Evolutionary conservation across 768 basidiomycete genomes (phyloP), one percentile per base, ranked within the genome.

Genomic region (Phaffia australis): DNA sequence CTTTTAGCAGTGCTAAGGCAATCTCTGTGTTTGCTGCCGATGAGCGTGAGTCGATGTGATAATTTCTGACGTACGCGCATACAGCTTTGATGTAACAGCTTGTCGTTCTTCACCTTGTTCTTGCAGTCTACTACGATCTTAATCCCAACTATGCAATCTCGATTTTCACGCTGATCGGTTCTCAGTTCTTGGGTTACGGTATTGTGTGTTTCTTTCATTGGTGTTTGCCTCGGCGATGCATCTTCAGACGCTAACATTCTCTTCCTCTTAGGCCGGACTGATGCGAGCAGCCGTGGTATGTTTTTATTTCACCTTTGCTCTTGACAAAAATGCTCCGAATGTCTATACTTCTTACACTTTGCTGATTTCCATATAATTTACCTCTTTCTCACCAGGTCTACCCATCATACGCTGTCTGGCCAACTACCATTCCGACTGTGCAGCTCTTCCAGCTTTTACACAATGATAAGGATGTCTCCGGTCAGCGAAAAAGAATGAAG

Each of bases 1-100:
- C 76, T 48, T 72, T 74, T 58, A 70, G 68, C 30, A 74, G 73
- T 18, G 75, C 76, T n/a, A 71, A 72, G 30, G 76, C 75, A n/a
- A 74, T 74, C 61, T 71, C 74, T 60, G 74, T 77, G 56, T 70
- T 77, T 63, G 73, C 76, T 54, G 76, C 75, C 21, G 70, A 73
- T 56, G 69, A 71, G n/a, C 50, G 59, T 60, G 47, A 58, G 56
- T n/a, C 27, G 9, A 21, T 21, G 5, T 58, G 21, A 3, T 21
- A 3, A 7, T 30, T 7, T 7, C 6, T 19, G 9, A 21, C 27
- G 18, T 19, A 11, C 32, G 5, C 23, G 21, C 23, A 29, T 21
- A 21, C 21, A 16, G 19, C 27, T 25, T 58, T 58, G 56, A 58
- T 32, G 19, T 60, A 21, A 42, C 35, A 42, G 4, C 11, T 42